Base-by-base conservation (phyloP, 2,329 filamentous ascomycete species). In the Madurella mycetomatis region DNA sequence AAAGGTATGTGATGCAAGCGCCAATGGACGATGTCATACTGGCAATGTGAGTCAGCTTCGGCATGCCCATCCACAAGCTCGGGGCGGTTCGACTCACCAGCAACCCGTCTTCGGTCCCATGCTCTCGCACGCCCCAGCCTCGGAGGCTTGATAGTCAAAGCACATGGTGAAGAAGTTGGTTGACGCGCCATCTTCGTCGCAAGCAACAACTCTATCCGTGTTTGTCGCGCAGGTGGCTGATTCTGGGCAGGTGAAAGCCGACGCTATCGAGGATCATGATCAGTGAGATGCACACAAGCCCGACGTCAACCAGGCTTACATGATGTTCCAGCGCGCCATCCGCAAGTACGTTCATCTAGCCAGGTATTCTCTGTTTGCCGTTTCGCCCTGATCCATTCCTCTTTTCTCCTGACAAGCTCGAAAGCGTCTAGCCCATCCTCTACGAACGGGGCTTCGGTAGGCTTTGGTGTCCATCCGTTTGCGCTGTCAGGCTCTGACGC, bases 1-100 rank as follows among this genome's bases (percentile, higher is more conserved):
- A 74, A 45, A 73, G 49, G 51, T 68, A 71, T 0, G 69, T 73
- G 2, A 66, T 67, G 59, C 72, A 74, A 11, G 66, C 67, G 1
- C 64, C 64, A 18, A 62, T 47, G 4, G 50, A 48, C 5, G 57
- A 30, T 4, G 57, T 53, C 31, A 45, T 31, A 47, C 59, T 61
- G 39, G 19, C 9, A 39, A 4, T 45, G 40, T 15, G 13, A 46
- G 50, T 49, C 18, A 40, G 16, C 13, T 1, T 30, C 17, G 17
- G 34, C 4, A 39, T 41, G 8, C 5, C 5, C 41, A 43, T 16
- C 1, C 7, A n/a, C 8, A 12, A 41, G 41, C 30, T 9, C 31
- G n/a, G 30, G 15, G 18, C 40, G 31, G 31, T 34, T 34, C 37
- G 34, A 66, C 67, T 60, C 63, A 71, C 67, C 72, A 74, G 60